phyloP scores from a whole-genome alignment of 768 basidiomycete species.

The Tremella fuciformis region DNA sequence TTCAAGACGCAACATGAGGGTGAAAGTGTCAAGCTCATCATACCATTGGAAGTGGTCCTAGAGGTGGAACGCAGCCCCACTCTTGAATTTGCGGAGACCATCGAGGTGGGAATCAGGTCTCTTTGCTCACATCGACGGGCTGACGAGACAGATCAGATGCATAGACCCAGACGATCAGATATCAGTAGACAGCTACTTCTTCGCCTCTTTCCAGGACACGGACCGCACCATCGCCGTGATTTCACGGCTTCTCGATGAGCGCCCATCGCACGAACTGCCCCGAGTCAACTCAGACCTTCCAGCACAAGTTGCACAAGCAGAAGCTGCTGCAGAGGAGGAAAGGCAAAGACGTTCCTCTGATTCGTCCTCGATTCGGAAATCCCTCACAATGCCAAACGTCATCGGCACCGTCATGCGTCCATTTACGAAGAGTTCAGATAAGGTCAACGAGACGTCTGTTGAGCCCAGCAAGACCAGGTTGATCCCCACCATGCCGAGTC shows the following conservation, averaged over 20 bases:
- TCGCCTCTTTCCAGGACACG: conserved; percentile 87
- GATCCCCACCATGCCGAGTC: not conserved
- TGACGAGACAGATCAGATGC: conserved; percentile 61
- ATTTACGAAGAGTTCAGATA: not conserved
- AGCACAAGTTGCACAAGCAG: conserved; percentile 15
- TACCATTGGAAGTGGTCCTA: conserved; percentile 83
- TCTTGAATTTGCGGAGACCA: conserved; percentile 93
- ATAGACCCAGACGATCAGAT: conserved; percentile 66
- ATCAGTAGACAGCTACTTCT: conserved; percentile 71
- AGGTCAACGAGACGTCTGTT: not conserved
- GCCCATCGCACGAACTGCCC: conserved; percentile 44
- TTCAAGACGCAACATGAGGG: conserved; percentile 96
- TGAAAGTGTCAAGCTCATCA: conserved; percentile 93
- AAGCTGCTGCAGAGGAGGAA: conserved; percentile 4
- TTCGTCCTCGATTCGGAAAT: conserved; percentile 1
- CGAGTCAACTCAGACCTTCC: conserved; percentile 22
- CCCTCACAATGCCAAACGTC: not conserved
- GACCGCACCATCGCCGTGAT: conserved; percentile 75
- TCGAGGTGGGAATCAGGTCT: conserved; percentile 59
- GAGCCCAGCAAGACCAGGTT: not conserved
- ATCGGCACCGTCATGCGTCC: conserved; percentile 5
- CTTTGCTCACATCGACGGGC: not conserved
- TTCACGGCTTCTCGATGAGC: conserved; percentile 64
- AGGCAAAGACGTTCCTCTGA: conserved; percentile 1
- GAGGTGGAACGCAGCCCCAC: conserved; percentile 84